These are phyloP conservation scores for Backusella tuberculispora DNA, from an alignment of 192 early-diverging fungal genomes.

Conservation along the genomic window DNA sequence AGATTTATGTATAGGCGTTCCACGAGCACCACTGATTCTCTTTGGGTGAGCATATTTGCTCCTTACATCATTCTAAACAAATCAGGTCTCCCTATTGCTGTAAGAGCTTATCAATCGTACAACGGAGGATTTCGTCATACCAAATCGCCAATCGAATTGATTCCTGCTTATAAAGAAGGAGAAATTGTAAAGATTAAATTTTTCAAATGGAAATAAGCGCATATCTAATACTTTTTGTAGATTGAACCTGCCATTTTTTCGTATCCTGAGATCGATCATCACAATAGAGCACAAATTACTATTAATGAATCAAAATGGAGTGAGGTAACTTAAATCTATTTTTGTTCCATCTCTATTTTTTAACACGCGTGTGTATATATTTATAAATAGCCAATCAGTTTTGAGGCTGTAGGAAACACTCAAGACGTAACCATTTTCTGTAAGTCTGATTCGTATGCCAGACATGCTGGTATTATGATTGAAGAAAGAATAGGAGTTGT, in stretches of 20 bases:
- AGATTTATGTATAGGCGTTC: slow-evolving; percentile 14
- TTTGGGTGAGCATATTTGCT: slow-evolving; percentile 71
- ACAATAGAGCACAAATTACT: slow-evolving; percentile 71
- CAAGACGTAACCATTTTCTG: slow-evolving; percentile 61
- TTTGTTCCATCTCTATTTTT: background rate
- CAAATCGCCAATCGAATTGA: background rate
- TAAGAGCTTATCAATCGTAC: slow-evolving; percentile 6
- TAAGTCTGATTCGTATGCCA: slow-evolving; percentile 22
- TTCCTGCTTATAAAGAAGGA: slow-evolving; percentile 24
- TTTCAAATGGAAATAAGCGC: background rate
- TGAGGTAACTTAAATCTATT: slow-evolving; percentile 25
- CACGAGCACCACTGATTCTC: slow-evolving; percentile 44
- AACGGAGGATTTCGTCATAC: slow-evolving; percentile 7
- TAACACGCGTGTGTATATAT: background rate
- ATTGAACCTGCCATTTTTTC: slow-evolving; percentile 65
- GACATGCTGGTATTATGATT: slow-evolving; percentile 70
- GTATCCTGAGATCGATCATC: slow-evolving; percentile 72
- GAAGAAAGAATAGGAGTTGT: slow-evolving; percentile 75
- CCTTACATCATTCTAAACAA: slow-evolving; percentile 86
- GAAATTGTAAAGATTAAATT: background rate
- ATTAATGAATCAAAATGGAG: slow-evolving; percentile 73
- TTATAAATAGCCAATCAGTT: slow-evolving; percentile 64
- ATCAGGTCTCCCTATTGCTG: slow-evolving; percentile 59
- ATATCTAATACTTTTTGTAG: background rate
- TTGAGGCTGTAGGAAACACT: slow-evolving; percentile 82